Evolutionary conservation across 805 yeast species (phyloP), one percentile per base, ranked within the genome.

Genomic region (Wickerhamiella bombiphila): DNA sequence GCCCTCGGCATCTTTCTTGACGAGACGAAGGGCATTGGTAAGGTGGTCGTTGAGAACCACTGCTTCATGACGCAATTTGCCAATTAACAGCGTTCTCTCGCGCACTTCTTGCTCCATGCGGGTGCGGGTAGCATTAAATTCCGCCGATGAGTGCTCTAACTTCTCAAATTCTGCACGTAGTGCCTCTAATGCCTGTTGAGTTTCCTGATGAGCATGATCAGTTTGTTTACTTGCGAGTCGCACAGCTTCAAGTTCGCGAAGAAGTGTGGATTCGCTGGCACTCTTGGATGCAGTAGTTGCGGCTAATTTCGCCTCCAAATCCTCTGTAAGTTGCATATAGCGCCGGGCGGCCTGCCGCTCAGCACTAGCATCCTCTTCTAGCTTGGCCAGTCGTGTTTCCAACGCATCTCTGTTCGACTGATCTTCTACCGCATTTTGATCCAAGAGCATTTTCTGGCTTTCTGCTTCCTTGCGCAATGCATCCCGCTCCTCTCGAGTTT

Each of bases 51-150:
- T 91, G 41, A 88, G 61, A 19, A 82, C 81, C 7, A 91, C 88
- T 2, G 93, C 88, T 56, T 91, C 98, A 56, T 88, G 97, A 37
- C 96, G 72, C 35, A 91, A 67, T 54, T 88, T 91, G 1, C 97
- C 97, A 36, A 91, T 73, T 36, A 76, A 69, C 24, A 86, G 61
- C 41, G 76, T 82, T 57, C 82, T 85, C 43, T 68, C 85, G 62
- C 64, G 74, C 32, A 68, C 57, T 4, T 72, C 57, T 37, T 56
- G 61, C 52, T 68, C 80, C 18, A 50, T 38, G 41, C 46, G 47
- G 11, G 14, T 32, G 9, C n/a, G 22, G 14, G 28, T 38, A 5
- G 21, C 22, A 16, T 29, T 14, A 17, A 6, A 15, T 5, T 20
- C 33, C 11, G 26, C 40, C 22, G 29, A 34, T 9, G 35, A 16